Evolutionary conservation across 805 yeast genomes (phyloP), one percentile per base, ranked within the genome.

Genomic region (Wickerhamiella nectarea): DNA sequence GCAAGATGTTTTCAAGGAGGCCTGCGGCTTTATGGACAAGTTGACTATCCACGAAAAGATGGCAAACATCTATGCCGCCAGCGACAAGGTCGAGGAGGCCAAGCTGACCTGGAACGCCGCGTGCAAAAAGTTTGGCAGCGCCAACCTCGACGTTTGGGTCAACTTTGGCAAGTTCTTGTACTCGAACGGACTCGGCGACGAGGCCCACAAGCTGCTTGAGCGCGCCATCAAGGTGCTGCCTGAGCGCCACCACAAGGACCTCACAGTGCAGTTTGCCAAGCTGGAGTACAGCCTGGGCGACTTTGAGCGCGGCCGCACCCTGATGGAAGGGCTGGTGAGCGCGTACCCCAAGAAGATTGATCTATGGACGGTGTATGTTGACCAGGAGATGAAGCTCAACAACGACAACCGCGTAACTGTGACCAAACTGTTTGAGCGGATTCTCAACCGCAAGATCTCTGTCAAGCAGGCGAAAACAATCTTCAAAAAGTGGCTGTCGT

Each of bases 351-450:
- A 85, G 70, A 76, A 94, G 65, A 74, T 84, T 49, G 98, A 89
- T 62, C 63, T 89, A 49, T 89, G 97, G 97, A 87, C 82, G 56
- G 94, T 89, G 34, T 89, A 86, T 63, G 73, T 89, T 51, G 98
- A 89, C 61, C 94, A 84, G 61, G 97, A 89, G 62, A 78, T 84
- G 55, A 86, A 84, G 63, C 58, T 63, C 22, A 74, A 52, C 8
- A 33, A 71, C 43, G 80, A 76, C 42, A 78, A 77, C 62, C 52
- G 48, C 17, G 65, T 66, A 52, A 78, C 75, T 60, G 80, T 77
- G 29, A 89, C 79, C 56, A 80, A 74, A 15, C 67, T 89, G 48
- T 87, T 86, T 54, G 95, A 87, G 61, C 75, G 97, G 60, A 83
- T 80, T 3, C 56, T 81, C 35, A 57, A 69, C 25, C 66, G 61